Evolutionary conservation across 176 grass and related monocot genomes (phyloP), one percentile per base, ranked within the genome.

Genomic region (Cenchrus purpureus): DNA sequence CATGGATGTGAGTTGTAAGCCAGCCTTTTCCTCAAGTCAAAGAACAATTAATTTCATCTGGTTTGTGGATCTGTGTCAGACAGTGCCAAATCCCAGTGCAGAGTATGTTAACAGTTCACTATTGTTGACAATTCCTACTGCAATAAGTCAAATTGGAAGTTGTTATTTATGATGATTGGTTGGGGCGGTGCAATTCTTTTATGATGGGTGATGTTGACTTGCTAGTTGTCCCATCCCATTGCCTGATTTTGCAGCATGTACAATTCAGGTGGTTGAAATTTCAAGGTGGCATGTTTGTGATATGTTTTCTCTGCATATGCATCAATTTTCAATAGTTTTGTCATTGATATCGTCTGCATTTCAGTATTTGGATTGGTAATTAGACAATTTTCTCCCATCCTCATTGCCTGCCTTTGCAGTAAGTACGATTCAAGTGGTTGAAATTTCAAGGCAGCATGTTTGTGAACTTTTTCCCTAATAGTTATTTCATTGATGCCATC

Each of bases 161-260:
- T 76, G 22, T 76, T 84, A 71, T 87, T 91, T 70, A 87, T 91
- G 53, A 71, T 56, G 70, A 87, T 80, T 84, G 63, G 76, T 84
- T 84, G 84, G 70, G 89, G 75, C 76, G 85, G 70, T 84, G 79
- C 44, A 65, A 34, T 71, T 87, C 25, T 76, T 86, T 76, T 84
- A 81, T 91, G 63, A 91, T 91, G 49, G 58, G 58, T 78, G 85
- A 87, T 87, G 85, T 84, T 84, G 89, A 87, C 81, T 87, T 84
- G 68, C 68, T 37, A 64, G 76, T 64, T 87, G 75, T 69, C 70
- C 31, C 76, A 65, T 55, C 37, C 20, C 34, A 53, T 63, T 87
- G 68, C 67, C 31, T 87, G 81, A 9, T 83, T 73, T 61, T 53
- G 53, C 61, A 80, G 75, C 79, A 74, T 79, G 69, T 75, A 68